Evolutionary conservation across 148 eudicot genomes (phyloP), one percentile per base, ranked within the genome.

Genomic region (Fallopia convolvulus): DNA sequence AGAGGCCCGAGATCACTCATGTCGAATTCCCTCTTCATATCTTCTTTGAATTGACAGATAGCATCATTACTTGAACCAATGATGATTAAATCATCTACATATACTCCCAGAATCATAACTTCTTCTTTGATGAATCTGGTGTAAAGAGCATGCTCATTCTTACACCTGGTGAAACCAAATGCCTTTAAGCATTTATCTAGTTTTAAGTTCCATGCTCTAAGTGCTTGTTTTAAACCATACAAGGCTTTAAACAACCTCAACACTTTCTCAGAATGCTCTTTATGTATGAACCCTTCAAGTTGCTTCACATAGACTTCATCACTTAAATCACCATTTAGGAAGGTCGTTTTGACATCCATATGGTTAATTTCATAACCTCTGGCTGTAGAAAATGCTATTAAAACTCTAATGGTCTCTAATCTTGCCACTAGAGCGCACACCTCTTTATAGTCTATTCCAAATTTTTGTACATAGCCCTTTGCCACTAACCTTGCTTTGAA

Each of bases 31-130:
- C 58, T 8, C 15, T 39, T 18, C 48, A 17, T 48, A 14, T 12
- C 61, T 56, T 26, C 30, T 26, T 26, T 26, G 30, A 26, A 26
- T 1, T 26, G 30, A 26, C 1, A 26, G 30, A 26, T 26, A 26
- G 30, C 30, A 0, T 26, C 30, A 1, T 0, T 26, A 2, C 63
- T 56, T 15, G 63, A 56, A 3, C 70, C 49, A 15, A 65, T 80
- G 39, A 80, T 75, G 55, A 80, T 75, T 1, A 80, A 23, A 70
- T 50, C 75, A 80, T 68, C 74, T 1, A 77, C 65, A 21, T 73
- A 42, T 0, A 42, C 21, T 4, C 63, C 14, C 14, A 56, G 5
- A 56, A 56, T 56, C 21, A 20, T 56, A 0, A 12, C 1, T 3
- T 56, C 63, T 3, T 56, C 63, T 6, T 20, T 8, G 4, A 4